Percentiles rank a stretch among this genome's conserved stretches.
phyloP scores from a whole-genome alignment of 1,139 yeast species.

The Tardiomyces depauwii region DNA sequence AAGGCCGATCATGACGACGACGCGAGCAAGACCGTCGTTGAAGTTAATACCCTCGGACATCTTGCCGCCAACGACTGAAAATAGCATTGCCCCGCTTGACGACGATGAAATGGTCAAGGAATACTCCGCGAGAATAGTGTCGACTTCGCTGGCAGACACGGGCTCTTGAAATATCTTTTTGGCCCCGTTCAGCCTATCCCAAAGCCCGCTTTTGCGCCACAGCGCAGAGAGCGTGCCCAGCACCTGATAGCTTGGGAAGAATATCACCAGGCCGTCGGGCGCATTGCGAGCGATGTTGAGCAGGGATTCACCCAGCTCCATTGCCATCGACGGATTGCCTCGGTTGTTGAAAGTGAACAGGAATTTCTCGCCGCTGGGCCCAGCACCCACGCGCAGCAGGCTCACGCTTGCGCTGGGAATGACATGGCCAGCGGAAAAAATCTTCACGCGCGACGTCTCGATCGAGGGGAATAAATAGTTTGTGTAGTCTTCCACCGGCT shows the following conservation, averaged over 20 bases:
- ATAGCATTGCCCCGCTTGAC: conserved; percentile 48
- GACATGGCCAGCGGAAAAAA: conserved; percentile 74
- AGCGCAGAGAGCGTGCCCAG: conserved; percentile 36
- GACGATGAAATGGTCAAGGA: conserved; percentile 21
- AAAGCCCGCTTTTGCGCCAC: conserved; percentile 40
- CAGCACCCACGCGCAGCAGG: conserved; percentile 42
- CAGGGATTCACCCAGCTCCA: conserved; percentile 42
- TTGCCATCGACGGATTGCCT: conserved; percentile 35
- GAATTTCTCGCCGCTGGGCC: conserved; percentile 27
- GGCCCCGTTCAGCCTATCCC: conserved; percentile 8
- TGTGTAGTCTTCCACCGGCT: conserved; percentile 65
- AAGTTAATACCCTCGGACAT: conserved; percentile 93
- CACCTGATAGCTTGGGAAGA: conserved; percentile 79
- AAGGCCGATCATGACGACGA: conserved; percentile 77
- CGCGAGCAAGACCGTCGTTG: conserved; percentile 75
- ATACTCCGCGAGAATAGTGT: conserved; percentile 37
- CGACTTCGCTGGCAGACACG: conserved; percentile 22
- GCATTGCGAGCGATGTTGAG: conserved; percentile 33
- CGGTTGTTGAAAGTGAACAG: conserved; percentile 66
- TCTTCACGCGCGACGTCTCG: conserved; percentile 30
- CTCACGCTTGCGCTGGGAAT: conserved; percentile 60
- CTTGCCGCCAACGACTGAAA: conserved; percentile 90
- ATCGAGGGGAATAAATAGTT: conserved; percentile 57
- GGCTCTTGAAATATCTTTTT: conserved; percentile 44
- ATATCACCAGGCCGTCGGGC: conserved; percentile 70